phyloP scores from a whole-genome alignment of 441 rosid species.

The Syzygium syzygioides region DNA sequence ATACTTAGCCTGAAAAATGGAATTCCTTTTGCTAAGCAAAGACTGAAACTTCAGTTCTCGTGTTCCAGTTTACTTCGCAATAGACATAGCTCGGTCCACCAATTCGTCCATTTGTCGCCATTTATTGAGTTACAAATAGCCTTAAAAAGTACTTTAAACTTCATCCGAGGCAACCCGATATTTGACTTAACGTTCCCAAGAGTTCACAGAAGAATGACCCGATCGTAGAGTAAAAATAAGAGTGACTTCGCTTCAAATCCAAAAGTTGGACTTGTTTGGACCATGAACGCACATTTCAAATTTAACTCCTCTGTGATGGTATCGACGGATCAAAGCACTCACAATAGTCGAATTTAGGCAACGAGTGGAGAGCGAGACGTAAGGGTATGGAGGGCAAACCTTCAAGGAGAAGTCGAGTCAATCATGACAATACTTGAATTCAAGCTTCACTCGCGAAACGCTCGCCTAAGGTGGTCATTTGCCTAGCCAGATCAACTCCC shows the following conservation, averaged over 20 bases:
- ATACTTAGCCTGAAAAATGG: background rate
- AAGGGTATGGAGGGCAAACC: background rate
- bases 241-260: background rate
- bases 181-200: background rate
- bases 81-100: background rate
- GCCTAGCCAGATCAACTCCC: background rate
- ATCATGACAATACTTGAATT: background rate
- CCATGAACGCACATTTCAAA: fast-evolving
- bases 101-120: background rate
- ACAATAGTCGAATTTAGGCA: background rate
- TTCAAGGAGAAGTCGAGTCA: background rate
- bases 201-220: background rate
- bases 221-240: background rate
- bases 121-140: fast-evolving
- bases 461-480: background rate
- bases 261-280: fast-evolving
- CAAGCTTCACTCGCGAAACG: background rate
- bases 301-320: background rate
- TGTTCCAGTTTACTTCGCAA: background rate
- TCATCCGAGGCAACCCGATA: background rate
- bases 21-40: background rate
- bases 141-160: background rate
- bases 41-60: background rate
- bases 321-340: background rate
- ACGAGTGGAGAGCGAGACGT: background rate